phyloP scores from a whole-genome alignment of 169 alveolate genomes.

The Besnoitia besnoiti region DNA sequence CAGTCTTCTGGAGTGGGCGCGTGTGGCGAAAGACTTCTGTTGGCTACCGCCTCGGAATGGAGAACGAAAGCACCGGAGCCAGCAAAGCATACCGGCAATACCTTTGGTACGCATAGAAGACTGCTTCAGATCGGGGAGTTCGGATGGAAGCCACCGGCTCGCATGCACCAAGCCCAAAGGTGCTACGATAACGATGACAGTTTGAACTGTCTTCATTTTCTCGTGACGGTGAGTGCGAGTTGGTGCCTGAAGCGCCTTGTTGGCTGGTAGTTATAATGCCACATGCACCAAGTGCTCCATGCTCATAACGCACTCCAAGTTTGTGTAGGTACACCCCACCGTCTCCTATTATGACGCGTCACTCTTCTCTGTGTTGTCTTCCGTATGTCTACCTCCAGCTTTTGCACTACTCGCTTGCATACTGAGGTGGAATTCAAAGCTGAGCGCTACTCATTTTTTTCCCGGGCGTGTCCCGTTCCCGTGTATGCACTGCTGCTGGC shows the following conservation, averaged over 20 bases:
- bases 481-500: no score
- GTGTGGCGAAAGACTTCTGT: conserved; percentile 26
- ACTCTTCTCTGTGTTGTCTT: no score
- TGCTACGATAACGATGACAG: neutral
- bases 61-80: neutral
- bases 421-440: no score
- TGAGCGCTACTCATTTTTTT: no score
- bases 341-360: no score
- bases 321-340: neutral
- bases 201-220: neutral
- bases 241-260: neutral
- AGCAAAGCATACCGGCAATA: neutral
- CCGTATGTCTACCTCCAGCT: no score
- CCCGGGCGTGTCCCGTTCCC: no score
- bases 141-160: neutral
- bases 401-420: no score
- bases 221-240: no score
- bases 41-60: neutral
- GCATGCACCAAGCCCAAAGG: neutral
- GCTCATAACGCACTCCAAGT: neutral
- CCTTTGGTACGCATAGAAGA: neutral
- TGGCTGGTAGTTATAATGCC: neutral
- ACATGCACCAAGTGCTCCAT: no score
- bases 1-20: conserved; percentile 66
- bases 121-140: neutral